A percentile compares a stretch with the other conserved stretches of the same genome.
These are phyloP conservation scores for Scleroderma citrinum DNA, from an alignment of 768 basidiomycete genomes.

Conservation along the genomic window DNA sequence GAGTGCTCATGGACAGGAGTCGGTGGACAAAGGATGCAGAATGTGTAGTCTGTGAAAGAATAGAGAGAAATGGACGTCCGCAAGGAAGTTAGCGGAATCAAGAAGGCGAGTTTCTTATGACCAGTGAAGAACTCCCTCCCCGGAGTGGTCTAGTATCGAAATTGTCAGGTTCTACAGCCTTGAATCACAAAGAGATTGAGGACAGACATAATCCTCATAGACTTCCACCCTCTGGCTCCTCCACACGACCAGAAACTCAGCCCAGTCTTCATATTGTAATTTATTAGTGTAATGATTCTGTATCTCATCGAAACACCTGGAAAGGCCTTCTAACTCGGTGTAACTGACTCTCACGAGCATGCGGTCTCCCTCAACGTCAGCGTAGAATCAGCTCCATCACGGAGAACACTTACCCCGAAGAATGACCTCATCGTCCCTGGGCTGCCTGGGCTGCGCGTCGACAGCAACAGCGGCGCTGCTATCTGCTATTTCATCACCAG, in stretches of 20 bases:
- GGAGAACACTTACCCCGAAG: constrained; percentile 58
- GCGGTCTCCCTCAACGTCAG: constrained; percentile 53
- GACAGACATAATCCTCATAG: constrained; percentile 76
- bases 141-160: constrained; percentile 46
- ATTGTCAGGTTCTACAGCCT: constrained; percentile 3
- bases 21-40: constrained; percentile 67
- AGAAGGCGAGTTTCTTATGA: constrained; percentile 72
- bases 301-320: constrained; percentile 56
- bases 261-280: constrained; percentile 60
- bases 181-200: neutral
- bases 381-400: neutral
- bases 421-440: constrained; percentile 48
- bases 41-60: constrained; percentile 80
- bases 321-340: constrained; percentile 47
- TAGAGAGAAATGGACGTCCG: constrained; percentile 76
- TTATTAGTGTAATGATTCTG: constrained; percentile 59
- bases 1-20: constrained; percentile 37
- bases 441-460: constrained; percentile 15
- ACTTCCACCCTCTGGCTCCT: constrained; percentile 71
- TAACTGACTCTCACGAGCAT: constrained; percentile 81
- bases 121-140: constrained; percentile 62
- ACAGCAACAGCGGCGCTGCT: constrained; percentile 61
- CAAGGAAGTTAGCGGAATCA: constrained; percentile 62
- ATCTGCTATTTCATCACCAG: constrained; percentile 46
- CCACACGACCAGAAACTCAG: constrained; percentile 86